Base-by-base conservation (phyloP, 345 rosid genomes). In the Boechera stricta region DNA sequence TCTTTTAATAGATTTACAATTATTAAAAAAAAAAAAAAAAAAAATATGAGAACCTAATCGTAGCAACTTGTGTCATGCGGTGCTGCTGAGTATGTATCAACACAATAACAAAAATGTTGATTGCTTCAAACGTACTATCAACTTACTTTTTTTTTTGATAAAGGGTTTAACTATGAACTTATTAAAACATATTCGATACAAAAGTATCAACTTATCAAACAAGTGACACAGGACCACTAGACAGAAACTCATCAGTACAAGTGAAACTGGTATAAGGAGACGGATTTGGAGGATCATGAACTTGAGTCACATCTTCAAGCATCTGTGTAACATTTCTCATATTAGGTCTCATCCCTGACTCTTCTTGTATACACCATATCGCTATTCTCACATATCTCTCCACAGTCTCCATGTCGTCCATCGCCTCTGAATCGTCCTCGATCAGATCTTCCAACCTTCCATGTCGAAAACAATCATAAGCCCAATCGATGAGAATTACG, bases 331-430 rank as follows among this genome's bases (percentile, higher is more conserved):
- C 78, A 33, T 71, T 77, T 82, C 80, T 84, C 85, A 85, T 85
- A 6, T 77, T 49, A 10, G 87, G 90, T 73, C 88, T 83, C 12
- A 83, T 53, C 7, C 73, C 66, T 45, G 81, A 85, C 51, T 82
- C 90, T 66, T 84, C 87, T 60, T 82, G 90, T 54, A 88, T 85
- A 84, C 90, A 86, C 86, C 90, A 87, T 39, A 87, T 73, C 39
- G 83, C 87, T 32, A 81, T 83, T 83, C n/a, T 83, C 81, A 84
- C 87, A 35, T 67, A 80, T 32, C 73, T 81, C 77, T 78, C 72
- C 51, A 89, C 78, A 11, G 54, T 81, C 55, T 45, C 69, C 55
- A 76, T 53, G 28, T 86, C 91, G 0, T 62, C 45, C 15, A 74
- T 36, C 1, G 82, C 88, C 57, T 87, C 91, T 71, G 69, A 75